Evolutionary conservation across 129 eudicot genomes (phyloP).

Genomic region (Cynara cardunculus): DNA sequence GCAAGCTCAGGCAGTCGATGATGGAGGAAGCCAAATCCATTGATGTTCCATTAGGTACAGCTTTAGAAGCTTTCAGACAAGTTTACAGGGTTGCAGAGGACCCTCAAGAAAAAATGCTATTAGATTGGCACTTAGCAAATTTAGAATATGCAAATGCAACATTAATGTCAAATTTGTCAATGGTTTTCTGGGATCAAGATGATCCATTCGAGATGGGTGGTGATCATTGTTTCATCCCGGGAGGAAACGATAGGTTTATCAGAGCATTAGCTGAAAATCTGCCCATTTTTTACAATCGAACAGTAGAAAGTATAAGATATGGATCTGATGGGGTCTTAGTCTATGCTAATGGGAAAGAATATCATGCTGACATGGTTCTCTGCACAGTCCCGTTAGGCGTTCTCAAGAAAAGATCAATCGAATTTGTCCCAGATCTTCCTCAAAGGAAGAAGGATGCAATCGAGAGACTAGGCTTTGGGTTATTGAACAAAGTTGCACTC

Average conservation of each 20-base stretch:
- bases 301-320: conserved; percentile 57
- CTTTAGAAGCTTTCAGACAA: conserved; percentile 76
- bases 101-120: conserved; percentile 76
- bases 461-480: conserved; percentile 86
- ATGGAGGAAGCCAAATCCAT: conserved; percentile 82
- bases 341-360: conserved; percentile 67
- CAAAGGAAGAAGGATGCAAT: conserved; percentile 82
- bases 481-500: conserved; percentile 91
- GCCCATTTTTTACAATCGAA: conserved; percentile 60
- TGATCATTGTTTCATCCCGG: conserved; percentile 96
- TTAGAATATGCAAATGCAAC: conserved; percentile 93
- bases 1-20: conserved; percentile 94
- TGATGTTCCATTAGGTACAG: conserved; percentile 84
- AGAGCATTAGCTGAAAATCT: conserved; percentile 86
- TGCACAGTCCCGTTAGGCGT: conserved; percentile 91
- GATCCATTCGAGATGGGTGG: conserved; percentile 99
- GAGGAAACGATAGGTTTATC: conserved; percentile 88
- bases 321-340: conserved; percentile 76
- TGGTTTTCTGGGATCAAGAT: conserved; percentile 99
- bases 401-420: conserved; percentile 59
- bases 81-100: conserved; percentile 82
- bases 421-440: conserved; percentile 89
- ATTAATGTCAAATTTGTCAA: conserved; percentile 80
- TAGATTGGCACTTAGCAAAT: conserved; percentile 99
- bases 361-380: conserved; percentile 79